Percentiles rank a stretch among this genome's conserved stretches.
Conservation (phyloP, 2,329 filamentous ascomycete genomes). For the Pestalotiopsis sp. region DNA sequence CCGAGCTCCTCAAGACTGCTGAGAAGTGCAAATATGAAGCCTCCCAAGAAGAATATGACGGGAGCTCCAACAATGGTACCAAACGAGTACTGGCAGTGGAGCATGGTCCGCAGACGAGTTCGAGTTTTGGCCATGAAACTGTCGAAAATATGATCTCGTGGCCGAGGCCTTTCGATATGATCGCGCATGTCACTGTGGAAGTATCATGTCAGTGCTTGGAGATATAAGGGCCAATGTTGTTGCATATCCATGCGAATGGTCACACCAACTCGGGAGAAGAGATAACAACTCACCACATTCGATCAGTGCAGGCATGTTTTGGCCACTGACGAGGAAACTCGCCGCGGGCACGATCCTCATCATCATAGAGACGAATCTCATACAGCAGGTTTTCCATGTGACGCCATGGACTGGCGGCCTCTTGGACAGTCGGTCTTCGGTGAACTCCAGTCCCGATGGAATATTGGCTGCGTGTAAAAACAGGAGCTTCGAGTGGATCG, state of each 20-base stretch:
- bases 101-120: conserved; percentile 4
- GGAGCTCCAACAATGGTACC: conserved; percentile 7
- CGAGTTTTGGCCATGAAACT: conserved; percentile 8
- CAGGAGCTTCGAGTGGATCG: not conserved
- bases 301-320: not conserved
- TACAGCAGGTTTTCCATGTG: conserved; percentile 8
- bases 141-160: not conserved
- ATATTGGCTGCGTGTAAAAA: not conserved
- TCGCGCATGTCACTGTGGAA: not conserved
- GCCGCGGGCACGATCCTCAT: not conserved
- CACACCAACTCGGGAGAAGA: not conserved
- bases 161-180: not conserved
- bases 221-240: too few relatives aligned
- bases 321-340: conserved; percentile 11
- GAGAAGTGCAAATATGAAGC: not conserved
- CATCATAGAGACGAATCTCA: conserved; percentile 10
- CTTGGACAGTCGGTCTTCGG: not conserved
- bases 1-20: conserved; percentile 1
- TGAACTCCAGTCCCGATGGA: not conserved
- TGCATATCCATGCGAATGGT: too few relatives aligned
- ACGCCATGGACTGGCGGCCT: conserved; percentile 3
- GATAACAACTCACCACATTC: not conserved
- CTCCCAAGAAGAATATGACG: not conserved
- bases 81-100: conserved; percentile 2
- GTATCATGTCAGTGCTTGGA: too few relatives aligned